Base-by-base conservation (phyloP, 2,329 filamentous ascomycete genomes). In the Botrytis sinoallii region DNA sequence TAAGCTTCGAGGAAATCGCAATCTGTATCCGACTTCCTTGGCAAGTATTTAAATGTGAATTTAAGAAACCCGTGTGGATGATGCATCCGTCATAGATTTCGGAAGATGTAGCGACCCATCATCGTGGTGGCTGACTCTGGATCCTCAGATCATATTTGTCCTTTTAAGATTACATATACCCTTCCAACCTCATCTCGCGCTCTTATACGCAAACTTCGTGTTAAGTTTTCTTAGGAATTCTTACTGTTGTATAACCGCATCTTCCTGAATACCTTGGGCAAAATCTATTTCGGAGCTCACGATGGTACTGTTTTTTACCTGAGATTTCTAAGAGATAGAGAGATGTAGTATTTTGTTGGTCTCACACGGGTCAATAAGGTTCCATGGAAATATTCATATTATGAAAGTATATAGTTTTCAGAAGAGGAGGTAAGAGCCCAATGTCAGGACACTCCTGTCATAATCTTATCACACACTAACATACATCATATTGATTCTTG, bases 151-250 rank as follows among this genome's bases (percentile, higher is more conserved):
- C 32, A 32, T 32, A 32, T 32, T 32, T 32, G 32, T 32, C 3
- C 32, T 32, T 32, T 32, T 32, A 32, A 32, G 32, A 32, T 32
- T 32, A 32, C n/a, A 57, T 1, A 57, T 9, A 57, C n/a, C 3
- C 3, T 14, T 57, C n/a, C 5, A 2, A 18, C 4, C 12, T 29
- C 14, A 6, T 29, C 5, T 18, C n/a, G 16, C n/a, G 6, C 52
- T 29, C n/a, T 7, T 2, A 16, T 18, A 18, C 7, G 18, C 14
- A 18, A 29, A 29, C 0, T 29, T 29, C n/a, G 0, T 3, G 3
- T 29, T 1, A 7, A 16, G 5, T 0, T 9, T 2, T 3, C n/a
- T 18, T n/a, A 18, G 7, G 4, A 16, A 32, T 57, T 9, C 2
- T 55, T 4, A 16, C 48, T 14, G 48, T 25, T 3, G 48, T 55